phyloP scores from a whole-genome alignment of 2,329 filamentous ascomycete species.

The Ophiostoma tasmaniense region DNA sequence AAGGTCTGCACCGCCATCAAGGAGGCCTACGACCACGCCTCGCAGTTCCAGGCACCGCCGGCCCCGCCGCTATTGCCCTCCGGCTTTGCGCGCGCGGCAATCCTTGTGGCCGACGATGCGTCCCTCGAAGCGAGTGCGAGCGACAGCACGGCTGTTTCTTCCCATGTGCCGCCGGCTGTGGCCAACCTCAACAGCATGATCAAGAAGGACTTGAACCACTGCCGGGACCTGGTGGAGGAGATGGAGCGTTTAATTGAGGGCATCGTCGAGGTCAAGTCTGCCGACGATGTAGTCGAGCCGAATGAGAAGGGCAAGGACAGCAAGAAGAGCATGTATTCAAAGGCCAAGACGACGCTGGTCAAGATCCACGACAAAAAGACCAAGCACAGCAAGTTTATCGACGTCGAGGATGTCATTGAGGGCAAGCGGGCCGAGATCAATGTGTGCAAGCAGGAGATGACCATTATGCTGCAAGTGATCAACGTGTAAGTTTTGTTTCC shows the following conservation, averaged over 20 bases:
- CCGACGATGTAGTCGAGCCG: not conserved
- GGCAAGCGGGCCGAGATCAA: not conserved
- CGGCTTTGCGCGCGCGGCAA: not conserved
- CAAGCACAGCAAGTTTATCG: not conserved
- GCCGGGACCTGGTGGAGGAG: not conserved
- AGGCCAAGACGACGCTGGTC: not conserved
- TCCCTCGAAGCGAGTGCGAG: not conserved
- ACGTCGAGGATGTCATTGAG: not conserved
- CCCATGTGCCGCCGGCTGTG: not conserved
- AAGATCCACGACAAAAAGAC: not conserved
- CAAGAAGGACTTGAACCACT: not conserved
- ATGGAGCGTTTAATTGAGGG: not conserved
- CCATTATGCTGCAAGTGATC: slow-evolving; percentile 1
- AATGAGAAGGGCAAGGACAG: not conserved
- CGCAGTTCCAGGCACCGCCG: not conserved
- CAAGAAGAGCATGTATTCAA: not conserved
- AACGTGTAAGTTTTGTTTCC: not conserved
- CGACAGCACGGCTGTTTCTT: not conserved
- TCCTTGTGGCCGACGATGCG: not conserved
- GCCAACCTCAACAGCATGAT: not conserved
- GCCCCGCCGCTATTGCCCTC: not conserved
- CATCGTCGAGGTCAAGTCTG: not conserved
- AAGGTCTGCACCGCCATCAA: slow-evolving; percentile 1
- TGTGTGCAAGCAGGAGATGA: not conserved
- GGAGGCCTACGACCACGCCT: not conserved